Evolutionary conservation across 2,329 filamentous ascomycete genomes (phyloP), one percentile per base, ranked within the genome.

Genomic region (Endoconidiophora laricicola): DNA sequence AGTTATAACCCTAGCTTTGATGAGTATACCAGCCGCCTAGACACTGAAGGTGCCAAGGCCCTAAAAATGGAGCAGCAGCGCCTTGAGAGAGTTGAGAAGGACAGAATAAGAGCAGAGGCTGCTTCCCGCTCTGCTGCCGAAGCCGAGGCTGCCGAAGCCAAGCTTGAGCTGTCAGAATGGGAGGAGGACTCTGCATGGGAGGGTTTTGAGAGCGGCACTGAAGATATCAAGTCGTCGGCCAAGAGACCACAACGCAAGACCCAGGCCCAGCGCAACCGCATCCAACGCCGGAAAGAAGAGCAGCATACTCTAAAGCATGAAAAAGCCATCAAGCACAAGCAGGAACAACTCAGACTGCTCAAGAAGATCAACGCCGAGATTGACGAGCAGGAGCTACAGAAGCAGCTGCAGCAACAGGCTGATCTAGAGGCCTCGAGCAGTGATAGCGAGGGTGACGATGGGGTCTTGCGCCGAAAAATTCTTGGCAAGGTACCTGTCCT

Each of bases 131-230:
- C 82, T 7, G 79, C 81, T 16, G 84, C 82, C 2, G 76, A 83
- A 57, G 80, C 83, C 2, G 82, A 87, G 46, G 83, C 84, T 14
- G 81, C 79, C 0, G 79, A 85, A 59, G 74, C 76, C 54, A 76
- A 73, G 44, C 74, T 74, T 2, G 73, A 80, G 46, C 60, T 82
- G 52, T 80, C 76, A 0, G 78, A 78, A 62, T 90, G 78, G 70
- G 86, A 93, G 53, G 84, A 90, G 58, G 88, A 94, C 61, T 91
- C 84, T 44, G 87, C 85, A 12, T 95, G 87, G 86, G 90, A 88
- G 63, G 84, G 84, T 0, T 78, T 86, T 56, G 81, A 94, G 67
- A 94, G 86, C 61, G 87, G 86, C 50, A 76, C 74, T 7, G 81
- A 86, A 57, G 81, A 85, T 29, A 59, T 54, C 18, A 60, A 66